A percentile compares a stretch with the other conserved stretches of the same genome.
Evolutionary conservation across 257 asterid genomes (phyloP).

Genomic region (Verbena officinalis): DNA sequence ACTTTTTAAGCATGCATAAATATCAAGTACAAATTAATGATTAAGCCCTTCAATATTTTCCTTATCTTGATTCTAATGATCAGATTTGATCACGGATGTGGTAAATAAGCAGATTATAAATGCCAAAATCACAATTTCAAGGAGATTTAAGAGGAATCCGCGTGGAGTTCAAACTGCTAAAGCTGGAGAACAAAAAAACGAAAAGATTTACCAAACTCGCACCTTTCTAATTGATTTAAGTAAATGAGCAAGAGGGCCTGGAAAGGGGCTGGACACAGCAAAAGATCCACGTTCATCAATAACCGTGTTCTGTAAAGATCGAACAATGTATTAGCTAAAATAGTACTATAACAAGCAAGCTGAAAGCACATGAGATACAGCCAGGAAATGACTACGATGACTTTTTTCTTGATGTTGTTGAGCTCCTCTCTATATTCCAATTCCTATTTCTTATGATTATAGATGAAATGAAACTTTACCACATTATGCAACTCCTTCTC

Average conservation of each 20-base stretch:
- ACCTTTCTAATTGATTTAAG: conserved; percentile 73
- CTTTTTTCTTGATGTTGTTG: no score
- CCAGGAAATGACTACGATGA: background rate
- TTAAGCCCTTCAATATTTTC: conserved; percentile 1
- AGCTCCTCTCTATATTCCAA: no score
- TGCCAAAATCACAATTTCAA: conserved; percentile 2
- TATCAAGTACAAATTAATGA: conserved; percentile 3
- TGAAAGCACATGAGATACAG: background rate
- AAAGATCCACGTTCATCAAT: conserved; percentile 92
- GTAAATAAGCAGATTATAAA: conserved; percentile 7
- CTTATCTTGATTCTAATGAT: conserved; percentile 4
- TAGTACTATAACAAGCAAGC: conserved; percentile 3
- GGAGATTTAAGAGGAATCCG: conserved; percentile 10
- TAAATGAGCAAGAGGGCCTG: conserved; percentile 64
- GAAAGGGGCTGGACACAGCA: conserved; percentile 81
- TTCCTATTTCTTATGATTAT: no score
- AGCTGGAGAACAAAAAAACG: background rate
- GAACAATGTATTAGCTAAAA: conserved; percentile 10
- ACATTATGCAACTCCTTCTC: conserved; percentile 89
- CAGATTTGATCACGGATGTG: no score
- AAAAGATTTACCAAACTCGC: conserved; percentile 13
- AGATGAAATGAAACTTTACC: conserved; percentile 40
- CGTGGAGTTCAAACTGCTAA: conserved; percentile 9
- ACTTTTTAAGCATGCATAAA: background rate
- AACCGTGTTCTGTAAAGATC: conserved; percentile 60